A percentile compares a stretch with the other conserved stretches of the same genome.
These are phyloP conservation scores for Psilocybe cubensis DNA, from an alignment of 768 basidiomycete species.

Conservation along the genomic window DNA sequence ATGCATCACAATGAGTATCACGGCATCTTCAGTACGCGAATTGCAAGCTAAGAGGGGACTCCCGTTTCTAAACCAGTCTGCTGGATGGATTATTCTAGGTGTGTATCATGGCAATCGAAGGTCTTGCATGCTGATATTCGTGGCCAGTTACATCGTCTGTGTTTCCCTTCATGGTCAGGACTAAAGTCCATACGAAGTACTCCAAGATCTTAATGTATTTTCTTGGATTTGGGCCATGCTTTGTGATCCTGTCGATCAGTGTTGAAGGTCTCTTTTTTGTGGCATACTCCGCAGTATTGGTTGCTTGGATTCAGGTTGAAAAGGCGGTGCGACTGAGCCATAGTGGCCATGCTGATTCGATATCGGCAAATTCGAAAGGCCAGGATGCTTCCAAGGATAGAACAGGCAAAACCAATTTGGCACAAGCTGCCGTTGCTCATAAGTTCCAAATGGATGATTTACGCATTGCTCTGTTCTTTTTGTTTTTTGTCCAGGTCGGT, in stretches of 20 bases:
- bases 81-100: conserved; percentile 73
- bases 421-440: conserved; percentile 28
- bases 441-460: conserved; percentile 64
- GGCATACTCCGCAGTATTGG: conserved; percentile 64
- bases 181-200: conserved; percentile 38
- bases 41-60: conserved; percentile 71
- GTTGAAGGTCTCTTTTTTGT: conserved; percentile 82
- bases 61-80: conserved; percentile 58
- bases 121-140: background rate
- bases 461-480: conserved; percentile 77
- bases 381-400: background rate
- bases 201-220: conserved; percentile 66
- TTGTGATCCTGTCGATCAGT: conserved; percentile 80
- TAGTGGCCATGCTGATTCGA: background rate
- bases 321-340: conserved; percentile 26
- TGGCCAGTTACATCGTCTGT: conserved; percentile 49
- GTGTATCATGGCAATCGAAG: conserved; percentile 17
- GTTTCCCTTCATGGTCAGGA: conserved; percentile 49
- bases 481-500: conserved; percentile 86
- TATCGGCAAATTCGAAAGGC: background rate
- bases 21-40: conserved; percentile 57
- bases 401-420: conserved; percentile 13
- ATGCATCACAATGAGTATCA: conserved; percentile 51
- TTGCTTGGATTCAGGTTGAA: conserved; percentile 74
- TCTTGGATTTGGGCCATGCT: conserved; percentile 74